Conservation (phyloP, 768 basidiomycete species). For the Cystobasidium ongulense region DNA sequence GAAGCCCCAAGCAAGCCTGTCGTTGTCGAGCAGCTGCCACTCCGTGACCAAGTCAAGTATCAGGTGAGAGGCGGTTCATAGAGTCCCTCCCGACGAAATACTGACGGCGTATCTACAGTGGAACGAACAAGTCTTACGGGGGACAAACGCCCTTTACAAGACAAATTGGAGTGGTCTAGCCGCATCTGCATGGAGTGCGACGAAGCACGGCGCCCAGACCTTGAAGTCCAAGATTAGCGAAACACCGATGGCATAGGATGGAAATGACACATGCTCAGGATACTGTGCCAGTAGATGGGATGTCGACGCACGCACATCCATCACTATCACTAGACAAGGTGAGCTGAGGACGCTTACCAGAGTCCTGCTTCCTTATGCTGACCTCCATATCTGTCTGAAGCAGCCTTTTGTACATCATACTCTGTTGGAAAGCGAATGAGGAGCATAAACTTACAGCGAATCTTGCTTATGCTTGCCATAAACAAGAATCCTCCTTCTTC, state of each 20-base stretch:
- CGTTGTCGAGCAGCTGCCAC: not conserved
- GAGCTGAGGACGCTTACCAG: too few species aligned
- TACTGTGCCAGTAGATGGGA: too few species aligned
- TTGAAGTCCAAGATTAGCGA: not conserved
- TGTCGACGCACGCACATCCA: too few species aligned
- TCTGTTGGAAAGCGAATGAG: too few species aligned
- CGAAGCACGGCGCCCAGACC: not conserved
- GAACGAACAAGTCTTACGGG: constrained; percentile 16
- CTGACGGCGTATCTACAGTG: constrained; percentile 15
- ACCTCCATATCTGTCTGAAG: too few species aligned
- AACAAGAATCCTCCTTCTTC: too few species aligned
- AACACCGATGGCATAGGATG: not conserved
- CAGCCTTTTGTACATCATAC: too few species aligned
- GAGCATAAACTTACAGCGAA: too few species aligned
- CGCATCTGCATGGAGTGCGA: not conserved
- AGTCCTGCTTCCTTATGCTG: too few species aligned
- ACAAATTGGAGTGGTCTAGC: constrained; percentile 9
- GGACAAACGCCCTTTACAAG: constrained; percentile 1
- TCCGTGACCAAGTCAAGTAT: constrained; percentile 10
- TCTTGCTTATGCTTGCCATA: too few species aligned
- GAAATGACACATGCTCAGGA: too few species aligned
- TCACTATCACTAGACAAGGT: too few species aligned
- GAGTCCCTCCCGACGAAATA: not conserved
- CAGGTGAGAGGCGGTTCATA: constrained; percentile 5
- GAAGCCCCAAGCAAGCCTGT: constrained; percentile 2